Conservation (phyloP, 2,329 filamentous ascomycete genomes). For the Aspergillus hiratsukae region DNA sequence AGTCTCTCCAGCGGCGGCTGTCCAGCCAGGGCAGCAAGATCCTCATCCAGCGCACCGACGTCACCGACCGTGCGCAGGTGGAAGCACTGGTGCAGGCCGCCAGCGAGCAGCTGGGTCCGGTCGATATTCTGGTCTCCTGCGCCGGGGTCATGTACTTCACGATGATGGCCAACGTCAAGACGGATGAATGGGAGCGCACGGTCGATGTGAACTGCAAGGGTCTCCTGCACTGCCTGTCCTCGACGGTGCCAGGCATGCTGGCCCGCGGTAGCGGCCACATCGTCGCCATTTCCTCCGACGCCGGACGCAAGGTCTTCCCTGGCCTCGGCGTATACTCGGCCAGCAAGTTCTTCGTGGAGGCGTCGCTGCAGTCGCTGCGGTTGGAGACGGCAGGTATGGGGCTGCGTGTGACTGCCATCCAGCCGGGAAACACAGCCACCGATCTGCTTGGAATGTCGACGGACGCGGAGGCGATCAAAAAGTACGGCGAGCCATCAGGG, state of each 20-base stretch:
- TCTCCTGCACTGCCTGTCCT: slow-evolving; percentile 66
- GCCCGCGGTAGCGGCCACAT: slow-evolving; percentile 65
- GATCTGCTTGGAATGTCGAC: slow-evolving; percentile 71
- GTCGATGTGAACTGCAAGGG: slow-evolving; percentile 87
- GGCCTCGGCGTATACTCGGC: slow-evolving; percentile 78
- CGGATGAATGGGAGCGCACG: slow-evolving; percentile 73
- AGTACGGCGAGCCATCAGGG: slow-evolving; percentile 70
- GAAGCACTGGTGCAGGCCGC: slow-evolving; percentile 60
- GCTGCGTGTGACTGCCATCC: slow-evolving; percentile 67
- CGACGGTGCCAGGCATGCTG: slow-evolving; percentile 68
- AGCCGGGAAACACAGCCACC: slow-evolving; percentile 73
- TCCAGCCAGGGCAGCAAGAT: slow-evolving; percentile 58
- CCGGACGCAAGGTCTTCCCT: slow-evolving; percentile 76
- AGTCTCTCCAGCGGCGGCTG: slow-evolving; percentile 61
- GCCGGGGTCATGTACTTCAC: slow-evolving; percentile 88
- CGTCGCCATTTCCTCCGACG: slow-evolving; percentile 77
- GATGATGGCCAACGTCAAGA: slow-evolving; percentile 73
- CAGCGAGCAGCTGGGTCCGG: slow-evolving; percentile 59
- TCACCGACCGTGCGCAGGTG: slow-evolving; percentile 63
- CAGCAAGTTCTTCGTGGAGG: slow-evolving; percentile 81
- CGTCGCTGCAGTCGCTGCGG: slow-evolving; percentile 68
- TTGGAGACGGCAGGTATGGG: slow-evolving; percentile 72
- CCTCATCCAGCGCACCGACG: slow-evolving; percentile 66
- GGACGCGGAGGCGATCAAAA: slow-evolving; percentile 70
- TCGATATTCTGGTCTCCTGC: slow-evolving; percentile 75